Conservation (phyloP, 768 basidiomycete species). For the Calocera viscosa region DNA sequence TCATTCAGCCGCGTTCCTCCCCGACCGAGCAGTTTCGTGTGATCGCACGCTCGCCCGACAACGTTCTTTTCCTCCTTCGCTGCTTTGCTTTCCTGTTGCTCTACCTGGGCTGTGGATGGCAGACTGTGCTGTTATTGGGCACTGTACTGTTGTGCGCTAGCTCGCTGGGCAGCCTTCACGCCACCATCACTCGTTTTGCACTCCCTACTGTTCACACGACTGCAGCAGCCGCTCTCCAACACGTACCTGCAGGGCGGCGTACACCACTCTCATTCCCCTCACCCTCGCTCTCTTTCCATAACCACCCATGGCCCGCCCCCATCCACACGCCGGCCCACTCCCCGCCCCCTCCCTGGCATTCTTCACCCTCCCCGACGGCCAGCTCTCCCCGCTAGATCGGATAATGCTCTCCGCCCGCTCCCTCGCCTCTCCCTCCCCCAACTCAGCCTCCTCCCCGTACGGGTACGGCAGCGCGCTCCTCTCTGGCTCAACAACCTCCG, state of each 20-base stretch:
- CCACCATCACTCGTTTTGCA: no score
- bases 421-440: neutral
- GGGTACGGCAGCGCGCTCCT: no score
- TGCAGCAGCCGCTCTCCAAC: no score
- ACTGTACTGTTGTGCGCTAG: no score
- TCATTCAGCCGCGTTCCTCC: neutral
- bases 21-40: no score
- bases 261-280: no score
- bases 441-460: neutral
- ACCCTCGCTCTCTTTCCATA: neutral
- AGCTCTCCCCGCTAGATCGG: constrained; percentile 1
- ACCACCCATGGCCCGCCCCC: neutral
- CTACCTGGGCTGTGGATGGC: no score
- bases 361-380: constrained; percentile 7
- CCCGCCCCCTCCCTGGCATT: neutral
- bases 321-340: neutral
- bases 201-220: no score
- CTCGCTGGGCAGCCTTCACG: no score
- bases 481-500: neutral
- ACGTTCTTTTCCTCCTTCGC: neutral
- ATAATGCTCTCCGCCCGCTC: constrained; percentile 8
- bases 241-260: neutral
- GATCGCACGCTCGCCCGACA: no score
- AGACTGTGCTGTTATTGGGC: no score
- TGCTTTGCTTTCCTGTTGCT: neutral